Evolutionary conservation across 495 filamentous ascomycete species (phyloP).

Genomic region (Immersiella caudata): DNA sequence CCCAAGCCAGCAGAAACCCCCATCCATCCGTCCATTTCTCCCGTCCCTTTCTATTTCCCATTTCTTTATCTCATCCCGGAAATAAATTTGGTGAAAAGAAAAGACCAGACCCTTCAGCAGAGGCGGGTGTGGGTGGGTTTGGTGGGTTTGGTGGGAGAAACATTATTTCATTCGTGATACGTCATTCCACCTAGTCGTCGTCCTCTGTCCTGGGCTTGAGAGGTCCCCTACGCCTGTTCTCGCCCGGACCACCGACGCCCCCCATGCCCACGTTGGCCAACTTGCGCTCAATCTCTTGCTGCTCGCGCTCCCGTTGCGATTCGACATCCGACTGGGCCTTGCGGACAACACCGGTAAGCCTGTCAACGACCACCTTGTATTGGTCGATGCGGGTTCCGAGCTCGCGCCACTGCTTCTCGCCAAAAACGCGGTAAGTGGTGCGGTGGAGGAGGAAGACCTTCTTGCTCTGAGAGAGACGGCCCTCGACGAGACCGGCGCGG

Average conservation of each 20-base stretch:
- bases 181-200: constrained; percentile 41
- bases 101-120: not conserved
- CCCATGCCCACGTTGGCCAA: constrained; percentile 48
- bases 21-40: not conserved
- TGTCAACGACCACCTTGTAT: constrained; percentile 77
- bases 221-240: constrained; percentile 28
- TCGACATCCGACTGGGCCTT: constrained; percentile 72
- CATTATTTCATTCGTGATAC: not conserved
- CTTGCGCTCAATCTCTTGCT: constrained; percentile 61
- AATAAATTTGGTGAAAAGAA: not conserved
- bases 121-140: too few species aligned
- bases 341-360: constrained; percentile 74
- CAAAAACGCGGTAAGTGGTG: constrained; percentile 92
- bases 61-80: not conserved
- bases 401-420: constrained; percentile 97
- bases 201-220: constrained; percentile 50
- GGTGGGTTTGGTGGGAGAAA: not conserved
- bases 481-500: constrained; percentile 90
- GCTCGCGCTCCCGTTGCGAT: constrained; percentile 60
- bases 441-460: constrained; percentile 92
- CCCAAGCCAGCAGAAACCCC: not conserved
- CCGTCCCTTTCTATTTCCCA: not conserved
- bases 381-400: constrained; percentile 84
- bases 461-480: constrained; percentile 87
- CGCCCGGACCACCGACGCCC: constrained; percentile 25